Evolutionary conservation across 305 asterid species (phyloP).

Genomic region (Fraxinus velutina): DNA sequence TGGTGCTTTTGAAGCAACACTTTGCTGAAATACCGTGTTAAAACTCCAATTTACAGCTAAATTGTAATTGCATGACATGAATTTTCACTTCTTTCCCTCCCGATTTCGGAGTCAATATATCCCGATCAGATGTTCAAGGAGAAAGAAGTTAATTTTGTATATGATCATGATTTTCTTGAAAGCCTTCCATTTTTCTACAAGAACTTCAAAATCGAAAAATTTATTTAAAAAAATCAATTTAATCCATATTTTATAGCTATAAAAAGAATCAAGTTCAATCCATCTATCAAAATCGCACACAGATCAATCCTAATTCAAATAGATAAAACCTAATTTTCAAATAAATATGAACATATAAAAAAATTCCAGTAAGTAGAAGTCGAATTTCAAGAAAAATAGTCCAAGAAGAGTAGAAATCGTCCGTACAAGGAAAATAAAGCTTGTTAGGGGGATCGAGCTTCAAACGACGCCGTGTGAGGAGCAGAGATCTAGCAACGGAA

Average conservation of each 20-base stretch:
- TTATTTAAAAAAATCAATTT: slow-evolving; percentile 1
- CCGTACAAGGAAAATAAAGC: slow-evolving; percentile 78
- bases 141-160: background rate
- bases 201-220: background rate
- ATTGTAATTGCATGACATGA: background rate
- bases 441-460: slow-evolving; percentile 89
- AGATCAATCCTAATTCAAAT: slow-evolving; percentile 24
- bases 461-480: slow-evolving; percentile 83
- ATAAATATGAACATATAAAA: slow-evolving; percentile 8
- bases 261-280: slow-evolving; percentile 1
- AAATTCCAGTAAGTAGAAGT: background rate
- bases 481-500: slow-evolving; percentile 74
- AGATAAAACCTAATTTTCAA: background rate
- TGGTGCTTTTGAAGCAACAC: background rate
- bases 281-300: background rate
- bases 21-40: background rate
- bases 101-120: background rate
- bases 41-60: background rate
- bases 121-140: background rate
- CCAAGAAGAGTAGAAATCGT: background rate
- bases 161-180: slow-evolving; percentile 3
- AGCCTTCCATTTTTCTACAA: slow-evolving; percentile 7
- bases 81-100: background rate
- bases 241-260: background rate
- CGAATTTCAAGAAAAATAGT: background rate